Evolutionary conservation across 768 basidiomycete genomes (phyloP).

Genomic region (Boletus tylopilopsis): DNA sequence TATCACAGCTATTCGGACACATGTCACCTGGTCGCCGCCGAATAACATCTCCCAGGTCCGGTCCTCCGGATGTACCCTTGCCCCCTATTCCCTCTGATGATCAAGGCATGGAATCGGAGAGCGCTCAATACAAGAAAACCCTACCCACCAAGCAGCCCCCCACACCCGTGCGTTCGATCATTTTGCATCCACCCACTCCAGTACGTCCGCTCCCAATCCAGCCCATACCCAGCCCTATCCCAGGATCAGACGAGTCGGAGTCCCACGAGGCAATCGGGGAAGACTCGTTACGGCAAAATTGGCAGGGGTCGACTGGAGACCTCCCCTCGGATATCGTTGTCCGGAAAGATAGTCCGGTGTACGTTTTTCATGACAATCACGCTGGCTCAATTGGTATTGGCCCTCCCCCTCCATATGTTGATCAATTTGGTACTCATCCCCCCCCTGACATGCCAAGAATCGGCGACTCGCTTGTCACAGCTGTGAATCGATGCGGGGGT

Average conservation of each 20-base stretch:
- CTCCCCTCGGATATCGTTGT: constrained; percentile 4
- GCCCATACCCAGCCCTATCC: constrained; percentile 16
- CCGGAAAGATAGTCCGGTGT: constrained; percentile 23
- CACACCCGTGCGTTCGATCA: constrained; percentile 1
- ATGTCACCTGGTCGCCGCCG: constrained; percentile 4
- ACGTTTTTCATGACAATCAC: constrained; percentile 4
- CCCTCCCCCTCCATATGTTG: constrained; percentile 18
- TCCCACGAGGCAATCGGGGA: background rate
- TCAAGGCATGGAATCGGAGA: background rate
- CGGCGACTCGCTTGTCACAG: constrained; percentile 22
- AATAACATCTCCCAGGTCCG: constrained; percentile 7
- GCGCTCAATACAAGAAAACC: background rate
- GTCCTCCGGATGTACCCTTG: constrained; percentile 19
- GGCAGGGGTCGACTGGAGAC: constrained; percentile 1
- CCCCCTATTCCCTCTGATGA: constrained; percentile 20
- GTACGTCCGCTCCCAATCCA: constrained; percentile 17
- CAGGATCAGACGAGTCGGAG: constrained; percentile 8
- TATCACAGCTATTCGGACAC: background rate
- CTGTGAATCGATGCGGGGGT: constrained; percentile 13
- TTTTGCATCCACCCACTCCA: background rate
- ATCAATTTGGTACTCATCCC: constrained; percentile 2
- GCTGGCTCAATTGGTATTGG: constrained; percentile 4
- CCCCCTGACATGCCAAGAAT: constrained; percentile 7
- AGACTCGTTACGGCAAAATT: constrained; percentile 5
- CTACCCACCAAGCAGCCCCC: background rate